Base-by-base conservation (phyloP, 2,329 filamentous ascomycete species). In the Ophiostoma tasmaniense region DNA sequence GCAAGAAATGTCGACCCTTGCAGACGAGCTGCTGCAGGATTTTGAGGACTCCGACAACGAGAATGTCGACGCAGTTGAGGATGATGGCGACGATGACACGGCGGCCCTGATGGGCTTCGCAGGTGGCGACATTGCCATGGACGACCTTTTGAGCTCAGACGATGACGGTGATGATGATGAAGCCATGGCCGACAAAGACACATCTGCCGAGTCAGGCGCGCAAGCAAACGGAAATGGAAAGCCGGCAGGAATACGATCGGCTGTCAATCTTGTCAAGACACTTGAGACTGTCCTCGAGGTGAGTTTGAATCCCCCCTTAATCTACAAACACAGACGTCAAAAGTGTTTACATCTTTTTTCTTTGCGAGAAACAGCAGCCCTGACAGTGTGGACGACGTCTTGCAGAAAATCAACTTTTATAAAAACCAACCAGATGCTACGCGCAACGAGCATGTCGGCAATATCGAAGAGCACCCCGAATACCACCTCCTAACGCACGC, bases 1-100 rank as follows among this genome's bases (percentile, higher is more conserved):
- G 20, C 17, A n/a, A 45, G 59, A 64, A 67, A 96, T 97, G 93
- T 92, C 94, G 77, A 96, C 92, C 62, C 85, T 96, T 72, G 94
- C 92, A 72, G 93, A 98, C 76, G 94, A 98, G 78, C 86, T 99
- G 13, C 84, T 98, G 74, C 91, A 95, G 76, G 92, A 96, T 77
- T 95, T 96, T 73, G 92, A 93, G 75, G 92, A 96, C 76, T 91
- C 89, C 6, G 92, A 89, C 67, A 92, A 92, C 67, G 91, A 95
- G 74, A 87, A 85, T 50, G 89, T 89, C 71, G 86, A 87, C 45
- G 82, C 86, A 39, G 82, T 84, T 64, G 82, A 85, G 69, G 81
- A 84, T 67, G 81, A 82, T 71, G 77, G 80, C 67, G 77, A 80
- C 67, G 78, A 82, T 55, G 79, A 80, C 67, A 78, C 80, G 37